Percentiles rank a stretch among this genome's conserved stretches.
These are phyloP conservation scores for Crithidia fasciculata DNA, from an alignment of 208 protist genomes.

Conservation along the genomic window DNA sequence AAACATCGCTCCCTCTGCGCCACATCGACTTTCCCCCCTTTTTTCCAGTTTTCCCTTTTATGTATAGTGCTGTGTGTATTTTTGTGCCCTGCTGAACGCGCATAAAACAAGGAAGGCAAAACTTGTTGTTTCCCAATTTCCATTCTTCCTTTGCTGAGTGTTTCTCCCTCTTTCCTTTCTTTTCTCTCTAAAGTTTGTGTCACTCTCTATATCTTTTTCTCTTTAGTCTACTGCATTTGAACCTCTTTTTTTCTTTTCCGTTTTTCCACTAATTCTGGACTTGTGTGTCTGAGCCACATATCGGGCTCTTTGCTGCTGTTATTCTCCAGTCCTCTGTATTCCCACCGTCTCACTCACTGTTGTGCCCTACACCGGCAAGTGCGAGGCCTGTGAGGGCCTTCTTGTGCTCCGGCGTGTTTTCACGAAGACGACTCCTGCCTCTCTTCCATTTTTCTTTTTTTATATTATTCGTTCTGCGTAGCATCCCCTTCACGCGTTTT, in stretches of 20 bases:
- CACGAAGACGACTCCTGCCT: neutral
- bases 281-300: neutral
- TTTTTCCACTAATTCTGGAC: neutral
- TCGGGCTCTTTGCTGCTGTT: neutral
- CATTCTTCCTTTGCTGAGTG: neutral
- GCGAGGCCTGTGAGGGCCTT: neutral
- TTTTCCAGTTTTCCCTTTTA: no score
- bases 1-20: no score
- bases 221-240: neutral
- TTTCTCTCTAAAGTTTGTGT: neutral
- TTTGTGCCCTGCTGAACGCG: no score
- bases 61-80: no score
- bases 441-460: constrained; percentile 9
- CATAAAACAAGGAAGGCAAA: no score
- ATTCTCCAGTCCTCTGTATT: neutral
- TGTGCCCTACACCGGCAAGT: neutral
- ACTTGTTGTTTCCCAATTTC: no score
- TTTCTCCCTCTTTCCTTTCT: constrained; percentile 1
- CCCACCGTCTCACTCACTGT: neutral
- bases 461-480: neutral
- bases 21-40: no score
- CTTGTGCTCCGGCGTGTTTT: neutral
- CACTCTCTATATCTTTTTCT: neutral
- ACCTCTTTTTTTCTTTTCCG: constrained; percentile 21
- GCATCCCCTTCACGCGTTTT: no score